phyloP scores from a whole-genome alignment of 164 flowering plant species.

The Vitis rupestris region DNA sequence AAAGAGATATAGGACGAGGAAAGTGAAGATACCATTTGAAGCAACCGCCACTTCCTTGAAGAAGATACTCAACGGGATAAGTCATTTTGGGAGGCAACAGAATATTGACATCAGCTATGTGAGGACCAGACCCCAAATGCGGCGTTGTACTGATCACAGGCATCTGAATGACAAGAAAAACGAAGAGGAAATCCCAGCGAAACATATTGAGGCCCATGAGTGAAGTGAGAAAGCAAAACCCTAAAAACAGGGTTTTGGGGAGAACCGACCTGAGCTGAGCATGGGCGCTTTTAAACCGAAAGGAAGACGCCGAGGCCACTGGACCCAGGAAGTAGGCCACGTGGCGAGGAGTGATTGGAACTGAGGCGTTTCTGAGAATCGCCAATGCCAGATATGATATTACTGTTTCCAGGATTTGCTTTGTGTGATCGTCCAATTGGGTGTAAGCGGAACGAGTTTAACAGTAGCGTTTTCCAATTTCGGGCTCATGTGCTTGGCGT shows the following conservation, averaged over 20 bases:
- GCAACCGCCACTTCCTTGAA: constrained; percentile 90
- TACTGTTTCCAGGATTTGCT: too few species aligned
- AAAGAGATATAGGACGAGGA: not conserved
- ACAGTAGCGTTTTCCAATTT: not conserved
- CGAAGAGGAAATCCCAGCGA: constrained; percentile 1
- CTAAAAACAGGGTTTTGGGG: constrained; percentile 14
- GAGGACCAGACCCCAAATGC: constrained; percentile 63
- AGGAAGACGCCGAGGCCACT: not conserved
- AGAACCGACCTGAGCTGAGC: not conserved
- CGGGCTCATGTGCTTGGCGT: too few species aligned
- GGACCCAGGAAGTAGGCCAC: not conserved
- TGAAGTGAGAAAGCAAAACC: constrained; percentile 7
- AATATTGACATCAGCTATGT: constrained; percentile 84
- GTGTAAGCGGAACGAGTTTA: too few species aligned
- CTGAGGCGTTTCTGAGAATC: not conserved
- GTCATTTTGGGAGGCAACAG: constrained; percentile 91
- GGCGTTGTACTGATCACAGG: constrained; percentile 19
- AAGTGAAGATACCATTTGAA: constrained; percentile 66
- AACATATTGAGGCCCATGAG: constrained; percentile 17
- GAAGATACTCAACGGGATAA: constrained; percentile 80
- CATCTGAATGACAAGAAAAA: constrained; percentile 7
- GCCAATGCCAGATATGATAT: too few species aligned
- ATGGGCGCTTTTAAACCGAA: not conserved
- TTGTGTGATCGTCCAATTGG: too few species aligned
- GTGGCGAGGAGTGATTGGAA: constrained; percentile 13